phyloP scores from a whole-genome alignment of 371 early-diverging fungal species.

The Saksenaea oblongispora region DNA sequence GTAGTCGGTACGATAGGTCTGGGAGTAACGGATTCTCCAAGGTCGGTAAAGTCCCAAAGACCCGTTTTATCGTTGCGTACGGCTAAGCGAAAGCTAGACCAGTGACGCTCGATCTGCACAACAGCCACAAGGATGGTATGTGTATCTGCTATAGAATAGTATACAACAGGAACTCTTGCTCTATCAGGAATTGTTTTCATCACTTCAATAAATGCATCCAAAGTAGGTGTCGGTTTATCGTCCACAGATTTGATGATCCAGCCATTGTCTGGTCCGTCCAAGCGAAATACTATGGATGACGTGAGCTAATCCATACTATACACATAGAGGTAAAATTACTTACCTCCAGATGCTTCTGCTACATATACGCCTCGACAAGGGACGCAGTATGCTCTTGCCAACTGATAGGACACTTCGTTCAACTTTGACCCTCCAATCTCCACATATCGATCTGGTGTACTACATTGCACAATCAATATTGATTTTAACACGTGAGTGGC shows the following conservation, averaged over 20 bases:
- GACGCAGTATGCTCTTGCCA: conserved; percentile 80
- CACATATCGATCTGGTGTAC: conserved; percentile 77
- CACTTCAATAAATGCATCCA: conserved; percentile 78
- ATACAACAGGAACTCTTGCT: conserved; percentile 77
- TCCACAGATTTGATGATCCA: conserved; percentile 79
- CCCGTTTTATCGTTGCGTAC: conserved; percentile 79
- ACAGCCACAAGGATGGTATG: conserved; percentile 75
- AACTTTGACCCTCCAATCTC: conserved; percentile 89
- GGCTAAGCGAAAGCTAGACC: conserved; percentile 77
- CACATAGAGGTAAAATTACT: conserved; percentile 11
- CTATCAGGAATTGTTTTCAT: conserved; percentile 77
- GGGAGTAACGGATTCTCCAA: conserved; percentile 37
- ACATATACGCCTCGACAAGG: conserved; percentile 90
- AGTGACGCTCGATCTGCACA: conserved; percentile 78
- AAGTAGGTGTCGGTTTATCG: conserved; percentile 68
- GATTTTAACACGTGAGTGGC: neutral
- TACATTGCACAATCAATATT: conserved; percentile 6
- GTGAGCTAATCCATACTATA: neutral
- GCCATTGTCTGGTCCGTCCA: conserved; percentile 80
- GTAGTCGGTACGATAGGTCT: conserved; percentile 53
- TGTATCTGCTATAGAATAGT: conserved; percentile 77
- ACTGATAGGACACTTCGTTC: conserved; percentile 87
- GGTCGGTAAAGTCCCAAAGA: conserved; percentile 75
- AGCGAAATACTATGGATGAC: conserved; percentile 59
- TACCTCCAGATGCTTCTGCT: conserved; percentile 57